Evolutionary conservation across 2,329 filamentous ascomycete genomes (phyloP).

Genomic region (Pseudogymnoascus sp.): DNA sequence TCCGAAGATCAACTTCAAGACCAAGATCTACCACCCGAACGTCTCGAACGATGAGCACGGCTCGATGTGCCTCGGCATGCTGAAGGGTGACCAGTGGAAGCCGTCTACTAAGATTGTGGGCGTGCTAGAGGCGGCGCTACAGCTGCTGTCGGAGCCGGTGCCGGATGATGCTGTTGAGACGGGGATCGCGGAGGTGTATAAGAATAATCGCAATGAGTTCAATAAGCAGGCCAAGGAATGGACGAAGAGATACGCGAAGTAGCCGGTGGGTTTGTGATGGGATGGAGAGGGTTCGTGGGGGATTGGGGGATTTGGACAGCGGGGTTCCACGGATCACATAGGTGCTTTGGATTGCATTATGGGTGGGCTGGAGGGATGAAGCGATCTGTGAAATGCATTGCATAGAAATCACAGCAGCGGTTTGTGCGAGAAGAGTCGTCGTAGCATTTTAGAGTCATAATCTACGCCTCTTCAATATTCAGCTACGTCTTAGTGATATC

Average conservation of each 20-base stretch:
- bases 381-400: neutral
- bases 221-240: slow-evolving; percentile 62
- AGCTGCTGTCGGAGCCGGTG: slow-evolving; percentile 60
- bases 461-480: neutral
- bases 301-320: neutral
- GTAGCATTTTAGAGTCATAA: neutral
- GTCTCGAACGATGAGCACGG: slow-evolving; percentile 69
- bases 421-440: neutral
- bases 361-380: neutral
- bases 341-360: neutral
- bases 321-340: neutral
- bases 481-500: neutral
- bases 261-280: neutral
- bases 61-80: slow-evolving; percentile 67
- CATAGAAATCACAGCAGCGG: neutral
- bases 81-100: slow-evolving; percentile 68
- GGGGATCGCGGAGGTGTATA: slow-evolving; percentile 62
- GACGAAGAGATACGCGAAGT: slow-evolving; percentile 58
- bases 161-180: slow-evolving; percentile 67
- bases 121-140: slow-evolving; percentile 59
- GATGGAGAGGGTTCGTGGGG: neutral
- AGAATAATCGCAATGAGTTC: slow-evolving; percentile 55
- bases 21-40: slow-evolving; percentile 72
- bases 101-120: slow-evolving; percentile 61
- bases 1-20: slow-evolving; percentile 61